Base-by-base conservation (phyloP, 352 stramenopile species). In the Phytophthora ramorum region DNA sequence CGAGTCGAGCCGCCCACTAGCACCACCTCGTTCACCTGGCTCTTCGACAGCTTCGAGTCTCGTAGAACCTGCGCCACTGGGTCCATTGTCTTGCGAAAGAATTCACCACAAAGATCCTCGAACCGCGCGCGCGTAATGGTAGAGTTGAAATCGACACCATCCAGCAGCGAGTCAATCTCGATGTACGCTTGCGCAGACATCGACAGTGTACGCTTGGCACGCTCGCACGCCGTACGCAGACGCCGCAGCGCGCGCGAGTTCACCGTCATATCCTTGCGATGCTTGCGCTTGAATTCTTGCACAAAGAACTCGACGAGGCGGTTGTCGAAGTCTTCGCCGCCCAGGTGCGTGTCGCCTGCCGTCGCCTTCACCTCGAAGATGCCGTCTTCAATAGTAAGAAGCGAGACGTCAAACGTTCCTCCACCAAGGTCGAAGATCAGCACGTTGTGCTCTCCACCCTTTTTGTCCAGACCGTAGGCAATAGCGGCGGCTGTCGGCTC, bases 291-390 rank as follows among this genome's bases (percentile, higher is more conserved):
- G 75, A 98, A 98, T 69, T 98, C 95, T 12, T 79, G 40, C n/a
- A 95, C 76, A 50, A 97, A 98, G 73, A 95, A 93, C 56, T 98
- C 93, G 20, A 98, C 94, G 30, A 99, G 82, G 41, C 86, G 83
- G 68, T 98, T 98, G 72, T 99, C 96, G 66, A 99, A 98, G 76
- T 98, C 94, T 59, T 98, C 92, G 35, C 93, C 95, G 16, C 93
- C 93, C 54, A 98, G 74, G 55, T 98, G 92, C 28, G 94, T 98
- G 62, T 99, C 95, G 58, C 96, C 96, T 20, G 88, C 92, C 1
- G 96, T 99, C 14, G 95, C 95, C 78, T 98, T 98, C 49, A 99
- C 96, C 67, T 98, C 93, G 68, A 99, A 98, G 70, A 98, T 98
- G 37, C 95, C 96, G 10, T 99, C 91, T 54, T 98, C 95, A 71